Conservation (phyloP, 495 filamentous ascomycete species). For the Daldinia decipiens region DNA sequence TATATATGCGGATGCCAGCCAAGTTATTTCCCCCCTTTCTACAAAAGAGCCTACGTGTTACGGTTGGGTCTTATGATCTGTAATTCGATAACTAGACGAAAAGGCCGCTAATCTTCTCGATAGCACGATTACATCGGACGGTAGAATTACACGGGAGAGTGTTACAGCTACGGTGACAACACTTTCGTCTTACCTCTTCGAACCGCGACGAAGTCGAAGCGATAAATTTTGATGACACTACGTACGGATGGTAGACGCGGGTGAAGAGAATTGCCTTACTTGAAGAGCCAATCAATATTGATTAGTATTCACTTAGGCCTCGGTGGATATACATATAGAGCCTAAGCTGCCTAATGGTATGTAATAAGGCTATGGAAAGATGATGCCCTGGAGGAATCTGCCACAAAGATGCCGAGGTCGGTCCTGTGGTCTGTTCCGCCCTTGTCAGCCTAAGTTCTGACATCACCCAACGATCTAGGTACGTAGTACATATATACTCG, state of each 20-base stretch:
- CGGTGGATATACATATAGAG: not conserved
- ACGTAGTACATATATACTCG: too few species aligned
- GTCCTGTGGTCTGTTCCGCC: not conserved
- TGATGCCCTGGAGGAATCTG: not conserved
- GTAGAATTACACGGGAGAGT: not conserved
- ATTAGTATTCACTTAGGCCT: not conserved
- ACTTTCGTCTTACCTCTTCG: not conserved
- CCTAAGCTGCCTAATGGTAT: slow-evolving; percentile 11
- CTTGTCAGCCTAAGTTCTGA: not conserved
- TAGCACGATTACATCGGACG: not conserved
- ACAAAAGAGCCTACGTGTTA: not conserved
- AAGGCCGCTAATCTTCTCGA: not conserved
- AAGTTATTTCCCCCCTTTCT: not conserved
- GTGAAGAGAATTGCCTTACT: not conserved
- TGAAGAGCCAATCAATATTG: not conserved
- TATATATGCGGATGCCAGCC: not conserved
- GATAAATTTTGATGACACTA: not conserved
- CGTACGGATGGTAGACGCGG: slow-evolving; percentile 3
- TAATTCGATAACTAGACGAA: not conserved
- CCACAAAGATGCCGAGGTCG: slow-evolving; percentile 9
- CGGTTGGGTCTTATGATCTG: not conserved
- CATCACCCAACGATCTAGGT: not conserved
- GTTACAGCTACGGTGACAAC: not conserved
- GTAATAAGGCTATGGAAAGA: slow-evolving; percentile 7
- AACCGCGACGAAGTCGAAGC: not conserved